Evolutionary conservation across 306 rosid species (phyloP).

Genomic region (Castanea sativa): DNA sequence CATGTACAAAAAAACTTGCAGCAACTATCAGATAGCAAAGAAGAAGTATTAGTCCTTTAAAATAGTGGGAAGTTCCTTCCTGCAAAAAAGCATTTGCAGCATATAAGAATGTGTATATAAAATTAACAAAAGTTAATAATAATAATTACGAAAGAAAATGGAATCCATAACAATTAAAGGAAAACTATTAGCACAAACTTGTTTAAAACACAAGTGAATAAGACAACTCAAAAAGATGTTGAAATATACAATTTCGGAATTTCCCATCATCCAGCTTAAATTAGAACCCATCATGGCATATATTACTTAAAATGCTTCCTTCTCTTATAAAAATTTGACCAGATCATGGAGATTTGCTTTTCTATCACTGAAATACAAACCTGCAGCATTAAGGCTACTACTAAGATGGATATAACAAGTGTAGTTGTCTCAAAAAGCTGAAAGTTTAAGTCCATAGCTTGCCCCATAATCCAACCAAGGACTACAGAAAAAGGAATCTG

Average conservation of each 20-base stretch:
- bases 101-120: background rate
- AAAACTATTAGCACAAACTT: background rate
- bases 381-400: slow-evolving; percentile 81
- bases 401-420: slow-evolving; percentile 64
- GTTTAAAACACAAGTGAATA: background rate
- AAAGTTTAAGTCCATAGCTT: slow-evolving; percentile 73
- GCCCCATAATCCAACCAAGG: slow-evolving; percentile 72
- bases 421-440: slow-evolving; percentile 81
- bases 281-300: background rate
- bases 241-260: background rate
- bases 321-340: background rate
- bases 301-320: background rate
- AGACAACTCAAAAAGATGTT: background rate
- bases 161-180: background rate
- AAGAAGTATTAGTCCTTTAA: slow-evolving; percentile 78
- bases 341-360: background rate
- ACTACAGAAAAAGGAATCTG: slow-evolving; percentile 86
- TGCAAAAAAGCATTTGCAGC: slow-evolving; percentile 32
- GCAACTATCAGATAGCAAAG: slow-evolving; percentile 81
- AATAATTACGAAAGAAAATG: background rate
- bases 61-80: slow-evolving; percentile 84
- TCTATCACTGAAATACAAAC: slow-evolving; percentile 34
- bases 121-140: background rate
- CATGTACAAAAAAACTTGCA: slow-evolving; percentile 80
- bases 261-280: background rate